A percentile compares a stretch with the other conserved stretches of the same genome.
These are phyloP conservation scores for Haplosporangium sp. DNA, from an alignment of 371 early-diverging fungal genomes.

Conservation along the genomic window DNA sequence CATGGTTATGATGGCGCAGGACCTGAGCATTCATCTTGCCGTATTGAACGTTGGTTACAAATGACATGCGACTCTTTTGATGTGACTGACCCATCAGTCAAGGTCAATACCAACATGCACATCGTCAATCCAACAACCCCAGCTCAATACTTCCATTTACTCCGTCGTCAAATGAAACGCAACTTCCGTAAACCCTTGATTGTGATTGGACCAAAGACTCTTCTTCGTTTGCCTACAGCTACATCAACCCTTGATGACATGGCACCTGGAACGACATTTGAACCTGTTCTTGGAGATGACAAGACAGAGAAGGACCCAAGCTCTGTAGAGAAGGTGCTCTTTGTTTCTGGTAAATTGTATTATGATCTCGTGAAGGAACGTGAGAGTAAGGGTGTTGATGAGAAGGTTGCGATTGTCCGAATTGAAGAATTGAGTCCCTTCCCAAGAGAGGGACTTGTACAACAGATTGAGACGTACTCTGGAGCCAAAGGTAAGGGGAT, in stretches of 20 bases:
- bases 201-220: conserved; percentile 88
- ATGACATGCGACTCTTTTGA: conserved; percentile 86
- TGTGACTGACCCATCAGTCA: conserved; percentile 60
- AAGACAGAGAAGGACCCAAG: conserved; percentile 49
- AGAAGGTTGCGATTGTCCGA: conserved; percentile 85
- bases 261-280: conserved; percentile 85
- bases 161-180: conserved; percentile 91
- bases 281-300: conserved; percentile 81
- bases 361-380: conserved; percentile 90
- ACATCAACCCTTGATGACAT: conserved; percentile 85
- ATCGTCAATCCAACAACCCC: conserved; percentile 94
- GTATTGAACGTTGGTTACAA: conserved; percentile 97
- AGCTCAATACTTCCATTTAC: conserved; percentile 95
- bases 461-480: conserved; percentile 73
- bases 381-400: conserved; percentile 68
- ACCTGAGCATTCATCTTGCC: conserved; percentile 93
- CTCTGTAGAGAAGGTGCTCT: conserved; percentile 79
- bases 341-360: conserved; percentile 92
- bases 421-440: conserved; percentile 96
- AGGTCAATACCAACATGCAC: conserved; percentile 88
- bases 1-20: conserved; percentile 98
- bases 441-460: conserved; percentile 78
- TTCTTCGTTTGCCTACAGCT: conserved; percentile 77
- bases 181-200: conserved; percentile 93
- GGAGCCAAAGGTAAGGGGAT: conserved; percentile 61